Conservation (phyloP, 2,329 filamentous ascomycete genomes). For the Xylaria sp. region DNA sequence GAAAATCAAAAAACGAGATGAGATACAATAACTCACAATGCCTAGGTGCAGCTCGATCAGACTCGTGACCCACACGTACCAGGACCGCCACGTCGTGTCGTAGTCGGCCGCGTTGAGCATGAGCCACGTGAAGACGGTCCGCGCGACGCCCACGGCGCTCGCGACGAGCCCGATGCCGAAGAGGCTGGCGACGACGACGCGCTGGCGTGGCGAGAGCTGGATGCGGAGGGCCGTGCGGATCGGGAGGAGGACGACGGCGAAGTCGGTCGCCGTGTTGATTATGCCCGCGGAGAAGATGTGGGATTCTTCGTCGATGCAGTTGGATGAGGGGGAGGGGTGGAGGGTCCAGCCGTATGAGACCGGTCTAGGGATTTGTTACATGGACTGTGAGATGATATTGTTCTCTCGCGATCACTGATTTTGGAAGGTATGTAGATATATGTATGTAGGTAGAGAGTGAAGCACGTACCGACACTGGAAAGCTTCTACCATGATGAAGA, state of each 20-base stretch:
- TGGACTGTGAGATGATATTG: not conserved
- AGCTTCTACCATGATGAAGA: constrained; percentile 45
- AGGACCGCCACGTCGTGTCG: constrained; percentile 47
- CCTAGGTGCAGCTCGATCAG: constrained; percentile 51
- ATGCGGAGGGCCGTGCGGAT: constrained; percentile 53
- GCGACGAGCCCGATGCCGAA: constrained; percentile 58
- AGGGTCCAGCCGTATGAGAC: constrained; percentile 48
- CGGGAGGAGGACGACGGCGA: constrained; percentile 59
- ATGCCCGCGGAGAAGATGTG: constrained; percentile 61
- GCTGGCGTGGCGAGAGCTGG: constrained; percentile 54
- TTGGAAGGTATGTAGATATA: too few relatives aligned
- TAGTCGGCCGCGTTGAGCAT: constrained; percentile 35
- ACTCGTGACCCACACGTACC: constrained; percentile 44
- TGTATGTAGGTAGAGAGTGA: not conserved
- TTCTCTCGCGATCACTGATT: too few relatives aligned
- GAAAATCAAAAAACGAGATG: too few relatives aligned
- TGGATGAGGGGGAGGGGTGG: constrained; percentile 37
- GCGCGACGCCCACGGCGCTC: constrained; percentile 45
- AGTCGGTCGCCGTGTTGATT: constrained; percentile 65
- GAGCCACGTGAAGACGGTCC: constrained; percentile 46
- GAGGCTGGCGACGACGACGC: constrained; percentile 51
- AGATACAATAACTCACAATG: constrained; percentile 45
- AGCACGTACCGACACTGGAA: constrained; percentile 48
- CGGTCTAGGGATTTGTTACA: constrained; percentile 39
- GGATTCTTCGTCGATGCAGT: constrained; percentile 55